These are phyloP conservation scores for Peniophora sp. DNA, from an alignment of 1,284 basidiomycete genomes.

Conservation along the genomic window DNA sequence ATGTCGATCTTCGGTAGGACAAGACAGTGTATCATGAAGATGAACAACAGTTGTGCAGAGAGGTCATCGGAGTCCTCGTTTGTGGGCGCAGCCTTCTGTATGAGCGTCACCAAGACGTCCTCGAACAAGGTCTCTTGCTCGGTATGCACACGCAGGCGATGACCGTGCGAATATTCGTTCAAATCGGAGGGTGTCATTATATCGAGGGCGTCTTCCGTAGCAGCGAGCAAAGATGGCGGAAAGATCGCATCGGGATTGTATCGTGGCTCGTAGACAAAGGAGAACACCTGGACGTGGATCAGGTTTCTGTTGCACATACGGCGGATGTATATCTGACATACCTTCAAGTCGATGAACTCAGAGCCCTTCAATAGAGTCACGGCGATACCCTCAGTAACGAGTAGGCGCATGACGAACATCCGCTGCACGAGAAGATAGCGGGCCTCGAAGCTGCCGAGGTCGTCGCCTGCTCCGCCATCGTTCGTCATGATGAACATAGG, in stretches of 20 bases:
- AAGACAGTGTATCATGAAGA: conserved; percentile 35
- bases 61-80: conserved; percentile 1
- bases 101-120: background rate
- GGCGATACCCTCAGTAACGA: conserved; percentile 36
- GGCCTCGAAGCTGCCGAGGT: conserved; percentile 9
- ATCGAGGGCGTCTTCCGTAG: conserved; percentile 5
- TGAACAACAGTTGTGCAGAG: conserved; percentile 17
- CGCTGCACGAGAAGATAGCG: conserved; percentile 39
- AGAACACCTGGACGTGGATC: conserved; percentile 28
- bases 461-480: conserved; percentile 34
- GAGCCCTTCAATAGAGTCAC: conserved; percentile 42
- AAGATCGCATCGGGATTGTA: conserved; percentile 15
- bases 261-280: conserved; percentile 37
- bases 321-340: conserved; percentile 14
- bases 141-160: background rate
- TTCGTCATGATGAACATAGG: conserved; percentile 61
- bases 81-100: background rate
- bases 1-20: conserved; percentile 34
- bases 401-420: conserved; percentile 37
- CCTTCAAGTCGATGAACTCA: conserved; percentile 58
- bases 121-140: background rate
- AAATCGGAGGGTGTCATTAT: conserved; percentile 8
- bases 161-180: background rate
- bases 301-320: too few species aligned
- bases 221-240: conserved; percentile 13